A percentile compares a stretch with the other conserved stretches of the same genome.
These are phyloP conservation scores for Cryptosporidium canis DNA, from an alignment of 169 alveolate genomes.

Conservation along the genomic window DNA sequence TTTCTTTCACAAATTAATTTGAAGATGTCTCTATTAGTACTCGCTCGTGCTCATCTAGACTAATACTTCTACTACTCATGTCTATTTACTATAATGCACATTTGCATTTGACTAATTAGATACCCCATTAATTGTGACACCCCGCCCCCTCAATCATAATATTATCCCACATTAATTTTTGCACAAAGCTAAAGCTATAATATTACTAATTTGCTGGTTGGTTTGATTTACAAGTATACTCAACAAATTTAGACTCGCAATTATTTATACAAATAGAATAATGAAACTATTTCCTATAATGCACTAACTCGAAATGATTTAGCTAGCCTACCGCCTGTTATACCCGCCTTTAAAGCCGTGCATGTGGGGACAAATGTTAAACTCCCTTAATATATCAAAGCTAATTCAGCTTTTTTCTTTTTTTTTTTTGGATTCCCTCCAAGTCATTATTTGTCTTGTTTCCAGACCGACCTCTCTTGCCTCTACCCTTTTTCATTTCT, in stretches of 20 bases:
- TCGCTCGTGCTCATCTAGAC: background rate
- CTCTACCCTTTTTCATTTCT: background rate
- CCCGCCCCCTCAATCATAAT: background rate
- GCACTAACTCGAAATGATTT: background rate
- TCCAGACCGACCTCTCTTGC: background rate
- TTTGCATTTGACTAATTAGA: background rate
- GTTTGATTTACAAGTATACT: too few relatives aligned
- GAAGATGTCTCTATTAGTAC: background rate
- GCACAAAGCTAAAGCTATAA: too few relatives aligned
- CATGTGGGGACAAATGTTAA: too few relatives aligned
- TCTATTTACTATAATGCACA: background rate
- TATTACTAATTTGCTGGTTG: too few relatives aligned
- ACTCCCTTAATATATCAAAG: too few relatives aligned
- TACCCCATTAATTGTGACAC: background rate
- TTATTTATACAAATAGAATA: background rate
- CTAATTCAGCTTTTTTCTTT: background rate
- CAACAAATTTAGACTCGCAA: background rate
- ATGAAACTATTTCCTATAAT: background rate
- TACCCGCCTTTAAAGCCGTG: too few relatives aligned
- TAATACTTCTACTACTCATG: background rate
- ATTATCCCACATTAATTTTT: background rate
- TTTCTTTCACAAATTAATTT: background rate
- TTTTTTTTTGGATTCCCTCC: background rate
- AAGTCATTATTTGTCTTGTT: background rate
- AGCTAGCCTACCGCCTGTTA: background rate